Evolutionary conservation across 2,329 filamentous ascomycete genomes (phyloP).

Genomic region (Fusarium xylarioides): DNA sequence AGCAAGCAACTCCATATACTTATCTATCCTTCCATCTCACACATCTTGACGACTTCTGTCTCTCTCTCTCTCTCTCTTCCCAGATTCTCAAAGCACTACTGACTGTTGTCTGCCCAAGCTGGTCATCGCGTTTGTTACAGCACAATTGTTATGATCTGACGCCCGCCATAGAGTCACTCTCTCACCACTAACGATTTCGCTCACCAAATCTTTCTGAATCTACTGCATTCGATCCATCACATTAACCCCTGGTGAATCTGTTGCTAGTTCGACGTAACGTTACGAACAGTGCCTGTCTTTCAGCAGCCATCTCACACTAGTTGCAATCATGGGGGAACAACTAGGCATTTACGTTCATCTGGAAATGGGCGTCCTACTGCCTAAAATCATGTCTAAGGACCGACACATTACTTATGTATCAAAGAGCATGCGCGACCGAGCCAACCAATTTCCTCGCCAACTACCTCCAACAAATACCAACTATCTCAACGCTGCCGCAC

Average conservation of each 20-base stretch:
- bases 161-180: not conserved
- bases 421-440: conserved; percentile 54
- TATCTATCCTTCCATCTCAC: conserved; percentile 14
- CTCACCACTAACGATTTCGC: not conserved
- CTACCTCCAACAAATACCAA: conserved; percentile 57
- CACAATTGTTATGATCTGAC: not conserved
- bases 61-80: not conserved
- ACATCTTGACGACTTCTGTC: not conserved
- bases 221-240: not conserved
- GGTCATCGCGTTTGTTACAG: not conserved
- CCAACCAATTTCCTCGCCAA: conserved; percentile 56
- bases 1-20: conserved; percentile 6
- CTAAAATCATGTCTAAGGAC: conserved; percentile 53
- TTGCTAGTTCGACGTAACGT: not conserved
- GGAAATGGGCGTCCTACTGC: conserved; percentile 62
- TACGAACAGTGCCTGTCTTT: not conserved
- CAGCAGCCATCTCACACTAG: not conserved
- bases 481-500: conserved; percentile 47
- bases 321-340: conserved; percentile 39
- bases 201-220: not conserved
- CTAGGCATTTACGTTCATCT: conserved; percentile 58
- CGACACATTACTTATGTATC: conserved; percentile 60
- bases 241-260: not conserved
- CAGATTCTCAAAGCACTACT: not conserved
- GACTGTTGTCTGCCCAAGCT: not conserved